Base-by-base conservation (phyloP, 2,329 filamentous ascomycete genomes). In the Colletotrichum lini region DNA sequence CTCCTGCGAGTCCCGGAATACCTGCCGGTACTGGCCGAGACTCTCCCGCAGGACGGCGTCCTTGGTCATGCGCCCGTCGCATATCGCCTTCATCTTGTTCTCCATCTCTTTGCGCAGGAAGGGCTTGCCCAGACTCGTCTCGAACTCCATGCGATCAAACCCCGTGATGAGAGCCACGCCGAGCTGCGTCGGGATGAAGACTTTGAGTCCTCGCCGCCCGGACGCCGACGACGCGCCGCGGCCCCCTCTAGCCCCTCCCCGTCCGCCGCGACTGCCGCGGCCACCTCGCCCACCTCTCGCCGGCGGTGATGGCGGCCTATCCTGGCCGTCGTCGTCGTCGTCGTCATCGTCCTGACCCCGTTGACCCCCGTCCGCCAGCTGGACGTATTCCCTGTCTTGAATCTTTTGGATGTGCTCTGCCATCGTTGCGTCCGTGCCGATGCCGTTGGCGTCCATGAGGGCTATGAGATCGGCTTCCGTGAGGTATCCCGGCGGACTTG, bases 61-160 rank as follows among this genome's bases (percentile, higher is more conserved):
- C 77, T 90, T 92, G 44, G 92, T 93, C 74, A 91, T 93, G 62
- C 89, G 91, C 35, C 96, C 96, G 71, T 96, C 95, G 82, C 96
- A 98, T 68, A 99, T 98, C 69, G 94, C 94, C 80, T 95, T 96
- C 96, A 99, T 98, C 80, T 95, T 94, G 73, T 94, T 84, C 82
- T 99, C 96, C 94, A 98, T 98, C 86, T 99, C 95, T 82, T 98
- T 98, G 67, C 96, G 92, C 72, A 99, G 85, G 79, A 98, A 98
- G 0, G 96, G 96, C 82, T 98, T 98, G 80, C 95, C 94, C 61
- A 99, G 88, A 78, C 95, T 98, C 53, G 93, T 95, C 77, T 98
- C 95, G 73, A 97, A 92, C 67, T 95, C 94, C 88, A 99, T 96
- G 75, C 93, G 92, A 80, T 99, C 95, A 78, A 98, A 99, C 1